phyloP scores from a whole-genome alignment of 257 asterid genomes.

The Thymus quinquecostatus region DNA sequence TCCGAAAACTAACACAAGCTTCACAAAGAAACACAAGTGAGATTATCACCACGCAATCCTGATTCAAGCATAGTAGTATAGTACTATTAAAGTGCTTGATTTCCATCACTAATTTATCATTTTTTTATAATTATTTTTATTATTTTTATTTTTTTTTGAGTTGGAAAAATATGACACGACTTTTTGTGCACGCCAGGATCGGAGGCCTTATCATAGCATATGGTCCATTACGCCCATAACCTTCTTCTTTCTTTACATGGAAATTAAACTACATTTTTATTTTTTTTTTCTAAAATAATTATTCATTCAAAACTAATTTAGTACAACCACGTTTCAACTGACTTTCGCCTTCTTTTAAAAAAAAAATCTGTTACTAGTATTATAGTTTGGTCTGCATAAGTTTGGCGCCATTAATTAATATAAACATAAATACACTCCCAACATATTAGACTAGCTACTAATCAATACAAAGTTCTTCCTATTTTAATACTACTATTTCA shows the following conservation, averaged over 20 bases:
- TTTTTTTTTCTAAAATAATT: background rate
- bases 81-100: no score
- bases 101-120: no score
- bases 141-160: background rate
- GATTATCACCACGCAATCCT: slow-evolving; percentile 49
- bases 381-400: no score
- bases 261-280: background rate
- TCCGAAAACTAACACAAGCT: slow-evolving; percentile 35
- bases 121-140: no score
- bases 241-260: background rate
- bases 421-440: no score
- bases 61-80: slow-evolving; percentile 32
- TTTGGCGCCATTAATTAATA: no score
- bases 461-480: no score
- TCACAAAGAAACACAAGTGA: slow-evolving; percentile 45
- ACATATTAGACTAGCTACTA: no score
- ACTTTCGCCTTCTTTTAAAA: no score
- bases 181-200: background rate
- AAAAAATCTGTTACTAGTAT: no score
- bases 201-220: background rate
- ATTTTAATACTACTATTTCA: background rate
- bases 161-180: no score
- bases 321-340: background rate
- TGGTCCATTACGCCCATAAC: background rate
- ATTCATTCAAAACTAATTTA: no score